phyloP scores from a whole-genome alignment of 2,329 filamentous ascomycete species.

The Pyrenophora tritici-repentis region DNA sequence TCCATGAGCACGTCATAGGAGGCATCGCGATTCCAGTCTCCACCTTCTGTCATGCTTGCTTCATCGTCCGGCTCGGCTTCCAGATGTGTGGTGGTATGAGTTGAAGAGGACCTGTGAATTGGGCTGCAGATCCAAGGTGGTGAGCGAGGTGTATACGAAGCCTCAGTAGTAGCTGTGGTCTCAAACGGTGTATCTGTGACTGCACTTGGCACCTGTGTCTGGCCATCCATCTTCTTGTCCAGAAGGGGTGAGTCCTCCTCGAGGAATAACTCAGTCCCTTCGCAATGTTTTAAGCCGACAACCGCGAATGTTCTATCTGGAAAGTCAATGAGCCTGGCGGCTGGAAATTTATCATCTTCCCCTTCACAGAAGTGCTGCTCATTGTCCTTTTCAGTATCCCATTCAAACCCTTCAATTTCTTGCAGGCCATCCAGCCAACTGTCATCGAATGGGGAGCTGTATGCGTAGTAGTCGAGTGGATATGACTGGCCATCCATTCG shows the following conservation, averaged over 20 bases:
- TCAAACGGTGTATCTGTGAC: neutral
- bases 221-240: neutral
- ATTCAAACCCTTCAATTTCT: slow-evolving; percentile 34
- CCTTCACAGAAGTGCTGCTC: neutral
- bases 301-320: neutral
- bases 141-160: neutral
- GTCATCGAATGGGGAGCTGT: neutral
- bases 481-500: slow-evolving; percentile 8
- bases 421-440: slow-evolving; percentile 29
- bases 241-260: neutral
- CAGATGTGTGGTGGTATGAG: too few species aligned
- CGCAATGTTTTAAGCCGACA: neutral
- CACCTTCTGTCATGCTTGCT: neutral
- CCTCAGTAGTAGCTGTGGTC: neutral
- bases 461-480: slow-evolving; percentile 15
- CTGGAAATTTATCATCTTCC: neutral
- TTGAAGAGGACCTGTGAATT: neutral
- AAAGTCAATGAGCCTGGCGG: neutral
- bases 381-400: slow-evolving; percentile 9
- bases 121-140: neutral
- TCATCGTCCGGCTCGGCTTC: neutral
- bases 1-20: neutral
- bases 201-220: neutral
- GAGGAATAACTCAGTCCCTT: neutral
- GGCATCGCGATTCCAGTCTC: neutral